These are phyloP conservation scores for Lophium mytilinum DNA, from an alignment of 495 filamentous ascomycete genomes.

Conservation along the genomic window DNA sequence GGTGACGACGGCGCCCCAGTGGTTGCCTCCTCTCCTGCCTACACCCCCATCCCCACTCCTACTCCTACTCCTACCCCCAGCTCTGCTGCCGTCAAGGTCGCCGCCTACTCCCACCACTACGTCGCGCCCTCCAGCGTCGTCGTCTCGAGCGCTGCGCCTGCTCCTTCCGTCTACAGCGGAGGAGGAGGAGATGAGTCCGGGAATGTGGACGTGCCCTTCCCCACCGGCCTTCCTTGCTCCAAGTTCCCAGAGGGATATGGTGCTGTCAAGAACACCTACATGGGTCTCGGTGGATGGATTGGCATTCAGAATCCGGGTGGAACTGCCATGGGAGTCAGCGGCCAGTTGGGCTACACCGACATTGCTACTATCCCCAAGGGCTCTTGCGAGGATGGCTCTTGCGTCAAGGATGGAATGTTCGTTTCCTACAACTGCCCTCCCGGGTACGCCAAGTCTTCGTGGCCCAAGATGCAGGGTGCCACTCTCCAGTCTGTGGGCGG, in stretches of 20 bases:
- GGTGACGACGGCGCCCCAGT: conserved; percentile 15
- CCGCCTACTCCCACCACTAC: background rate
- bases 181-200: conserved; percentile 2
- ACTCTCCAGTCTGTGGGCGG: conserved; percentile 87
- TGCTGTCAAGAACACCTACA: conserved; percentile 61
- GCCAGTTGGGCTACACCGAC: conserved; percentile 42
- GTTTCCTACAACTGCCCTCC: conserved; percentile 92
- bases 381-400: conserved; percentile 41
- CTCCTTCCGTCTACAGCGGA: background rate
- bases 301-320: conserved; percentile 59
- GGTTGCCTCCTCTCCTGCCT: background rate
- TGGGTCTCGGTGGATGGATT: conserved; percentile 65
- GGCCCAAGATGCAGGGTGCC: conserved; percentile 70
- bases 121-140: background rate
- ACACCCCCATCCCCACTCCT: background rate
- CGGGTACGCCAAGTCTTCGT: conserved; percentile 90
- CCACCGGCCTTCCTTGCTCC: conserved; percentile 63
- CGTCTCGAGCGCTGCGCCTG: background rate
- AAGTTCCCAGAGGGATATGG: conserved; percentile 79
- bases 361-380: conserved; percentile 45
- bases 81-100: background rate
- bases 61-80: background rate
- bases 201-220: conserved; percentile 62
- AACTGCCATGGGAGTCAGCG: conserved; percentile 11
- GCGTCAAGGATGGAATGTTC: conserved; percentile 55